phyloP scores from a whole-genome alignment of 1,284 basidiomycete genomes.

The Ceratobasidium papillatum region DNA sequence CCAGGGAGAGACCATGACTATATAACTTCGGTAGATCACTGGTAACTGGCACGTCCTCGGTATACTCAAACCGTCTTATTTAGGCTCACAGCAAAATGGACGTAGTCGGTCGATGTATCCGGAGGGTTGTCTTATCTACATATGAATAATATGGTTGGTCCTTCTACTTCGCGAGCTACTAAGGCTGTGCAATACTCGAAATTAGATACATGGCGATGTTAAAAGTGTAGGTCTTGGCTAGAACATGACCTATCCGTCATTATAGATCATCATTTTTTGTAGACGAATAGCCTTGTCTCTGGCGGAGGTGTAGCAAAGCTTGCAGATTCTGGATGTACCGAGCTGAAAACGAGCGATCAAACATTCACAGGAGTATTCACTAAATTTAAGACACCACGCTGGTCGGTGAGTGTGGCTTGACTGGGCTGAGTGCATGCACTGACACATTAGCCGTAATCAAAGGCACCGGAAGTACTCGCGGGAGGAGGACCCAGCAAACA shows the following conservation, averaged over 20 bases:
- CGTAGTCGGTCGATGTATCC: not conserved
- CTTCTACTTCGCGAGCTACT: not conserved
- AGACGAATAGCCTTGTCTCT: not conserved
- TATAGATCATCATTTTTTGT: not conserved
- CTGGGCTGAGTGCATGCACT: not conserved
- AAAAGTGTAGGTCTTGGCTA: not conserved
- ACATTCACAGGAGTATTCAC: no score
- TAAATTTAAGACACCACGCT: no score
- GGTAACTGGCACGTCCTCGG: not conserved
- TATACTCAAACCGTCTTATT: not conserved
- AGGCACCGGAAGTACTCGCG: conserved; percentile 5
- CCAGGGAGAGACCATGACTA: not conserved
- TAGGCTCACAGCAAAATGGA: no score
- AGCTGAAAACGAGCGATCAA: not conserved
- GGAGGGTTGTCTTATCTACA: not conserved
- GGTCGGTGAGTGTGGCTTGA: not conserved
- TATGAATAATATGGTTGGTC: not conserved
- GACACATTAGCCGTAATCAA: not conserved
- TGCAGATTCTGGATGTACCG: not conserved
- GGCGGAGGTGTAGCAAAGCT: not conserved
- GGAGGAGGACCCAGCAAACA: not conserved
- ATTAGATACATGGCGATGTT: conserved; percentile 6
- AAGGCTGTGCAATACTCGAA: not conserved
- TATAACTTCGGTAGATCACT: not conserved
- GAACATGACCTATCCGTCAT: not conserved